Conservation (phyloP, 768 basidiomycete species). For the Boletus bicolor region DNA sequence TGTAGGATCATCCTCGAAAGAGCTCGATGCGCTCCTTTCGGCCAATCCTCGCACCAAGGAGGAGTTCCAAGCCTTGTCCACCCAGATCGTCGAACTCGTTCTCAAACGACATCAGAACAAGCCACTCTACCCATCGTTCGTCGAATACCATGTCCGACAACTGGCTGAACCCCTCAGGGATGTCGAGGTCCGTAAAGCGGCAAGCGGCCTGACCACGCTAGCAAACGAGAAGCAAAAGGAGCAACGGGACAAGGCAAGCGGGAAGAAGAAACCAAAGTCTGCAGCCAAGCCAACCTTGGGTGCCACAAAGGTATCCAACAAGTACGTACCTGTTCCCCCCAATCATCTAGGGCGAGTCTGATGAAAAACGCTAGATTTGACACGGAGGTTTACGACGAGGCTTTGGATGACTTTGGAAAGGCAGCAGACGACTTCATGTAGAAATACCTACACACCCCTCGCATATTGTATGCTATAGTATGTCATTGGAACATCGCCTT, state of each 20-base stretch:
- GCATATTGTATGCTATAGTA: slow-evolving; percentile 15
- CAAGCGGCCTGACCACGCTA: slow-evolving; percentile 77
- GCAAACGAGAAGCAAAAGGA: slow-evolving; percentile 96
- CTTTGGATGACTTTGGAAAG: slow-evolving; percentile 82
- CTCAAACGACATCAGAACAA: slow-evolving; percentile 78
- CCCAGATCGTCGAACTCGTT: slow-evolving; percentile 68
- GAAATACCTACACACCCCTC: slow-evolving; percentile 24
- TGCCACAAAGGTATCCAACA: slow-evolving; percentile 60
- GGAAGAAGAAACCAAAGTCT: slow-evolving; percentile 85
- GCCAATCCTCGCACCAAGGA: slow-evolving; percentile 85
- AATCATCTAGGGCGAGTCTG: slow-evolving; percentile 8
- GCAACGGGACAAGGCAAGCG: slow-evolving; percentile 76
- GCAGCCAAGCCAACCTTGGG: slow-evolving; percentile 74
- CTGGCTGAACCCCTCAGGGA: slow-evolving; percentile 79
- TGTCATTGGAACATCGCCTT: background rate
- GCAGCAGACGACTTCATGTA: slow-evolving; percentile 90
- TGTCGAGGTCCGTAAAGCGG: slow-evolving; percentile 88
- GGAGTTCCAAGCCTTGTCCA: slow-evolving; percentile 76
- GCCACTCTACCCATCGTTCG: slow-evolving; percentile 78
- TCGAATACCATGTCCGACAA: slow-evolving; percentile 79
- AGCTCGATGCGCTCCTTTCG: slow-evolving; percentile 69
- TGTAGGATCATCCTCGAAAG: slow-evolving; percentile 63
- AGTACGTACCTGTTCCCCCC: slow-evolving; percentile 38
- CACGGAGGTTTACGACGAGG: slow-evolving; percentile 80
- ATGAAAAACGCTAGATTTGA: slow-evolving; percentile 54